These are phyloP conservation scores for Podospora pseudocomata DNA, from an alignment of 495 filamentous ascomycete species.

Conservation along the genomic window DNA sequence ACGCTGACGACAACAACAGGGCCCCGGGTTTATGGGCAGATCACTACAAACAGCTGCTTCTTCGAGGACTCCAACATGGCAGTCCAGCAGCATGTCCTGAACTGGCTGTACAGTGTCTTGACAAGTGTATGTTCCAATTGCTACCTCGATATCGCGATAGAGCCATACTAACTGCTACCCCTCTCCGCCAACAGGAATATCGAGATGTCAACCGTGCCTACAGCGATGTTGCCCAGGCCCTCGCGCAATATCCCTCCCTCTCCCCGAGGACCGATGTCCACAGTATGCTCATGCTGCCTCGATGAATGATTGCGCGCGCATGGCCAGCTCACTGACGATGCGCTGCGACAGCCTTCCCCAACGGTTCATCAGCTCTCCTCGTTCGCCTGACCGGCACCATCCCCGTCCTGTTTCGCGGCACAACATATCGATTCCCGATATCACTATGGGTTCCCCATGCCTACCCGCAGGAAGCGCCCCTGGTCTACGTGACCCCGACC, in stretches of 20 bases:
- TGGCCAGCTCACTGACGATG: constrained; percentile 1
- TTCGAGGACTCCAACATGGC: constrained; percentile 54
- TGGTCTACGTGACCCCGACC: constrained; percentile 83
- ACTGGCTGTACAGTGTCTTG: constrained; percentile 91
- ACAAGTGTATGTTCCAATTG: constrained; percentile 57
- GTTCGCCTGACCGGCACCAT: constrained; percentile 82
- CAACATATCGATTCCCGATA: constrained; percentile 86
- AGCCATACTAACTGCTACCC: constrained; percentile 15
- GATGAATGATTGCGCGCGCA: not conserved
- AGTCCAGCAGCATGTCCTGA: constrained; percentile 82
- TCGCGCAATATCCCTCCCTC: constrained; percentile 78
- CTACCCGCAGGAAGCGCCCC: constrained; percentile 80
- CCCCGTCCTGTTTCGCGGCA: constrained; percentile 82
- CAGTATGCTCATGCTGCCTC: constrained; percentile 63
- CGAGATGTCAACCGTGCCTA: constrained; percentile 88
- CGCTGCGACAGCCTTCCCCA: constrained; percentile 70
- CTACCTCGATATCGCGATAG: not conserved
- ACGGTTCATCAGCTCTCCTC: constrained; percentile 81
- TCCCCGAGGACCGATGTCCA: constrained; percentile 94
- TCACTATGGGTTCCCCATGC: constrained; percentile 93
- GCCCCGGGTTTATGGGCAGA: constrained; percentile 12
- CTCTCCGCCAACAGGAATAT: constrained; percentile 65
- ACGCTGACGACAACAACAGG: constrained; percentile 2
- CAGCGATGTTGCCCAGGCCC: constrained; percentile 78
- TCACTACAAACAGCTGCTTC: constrained; percentile 15